Evolutionary conservation across 768 basidiomycete genomes (phyloP).

Genomic region (Phylloporus rhodoxanthus): DNA sequence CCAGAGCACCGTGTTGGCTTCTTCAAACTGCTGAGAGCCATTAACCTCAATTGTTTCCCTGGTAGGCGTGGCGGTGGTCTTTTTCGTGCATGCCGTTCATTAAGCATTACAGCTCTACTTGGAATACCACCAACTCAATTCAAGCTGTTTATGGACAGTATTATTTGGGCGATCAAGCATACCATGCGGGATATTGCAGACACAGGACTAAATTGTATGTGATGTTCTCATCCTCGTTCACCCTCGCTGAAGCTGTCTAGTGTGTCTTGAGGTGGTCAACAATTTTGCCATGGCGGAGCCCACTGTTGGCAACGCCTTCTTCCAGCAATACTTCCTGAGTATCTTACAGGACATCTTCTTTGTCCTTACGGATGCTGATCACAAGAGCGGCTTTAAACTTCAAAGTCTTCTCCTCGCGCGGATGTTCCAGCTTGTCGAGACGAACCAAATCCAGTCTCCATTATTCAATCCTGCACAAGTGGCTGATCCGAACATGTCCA

Average conservation of each 20-base stretch:
- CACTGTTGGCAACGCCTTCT: constrained; percentile 83
- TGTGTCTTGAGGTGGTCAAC: constrained; percentile 90
- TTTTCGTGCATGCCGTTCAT: neutral
- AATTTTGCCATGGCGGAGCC: constrained; percentile 85
- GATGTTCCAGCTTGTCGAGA: constrained; percentile 89
- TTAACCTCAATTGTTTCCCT: constrained; percentile 93
- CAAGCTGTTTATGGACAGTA: constrained; percentile 96
- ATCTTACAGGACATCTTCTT: constrained; percentile 96
- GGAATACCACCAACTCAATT: constrained; percentile 87
- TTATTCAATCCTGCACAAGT: constrained; percentile 76
- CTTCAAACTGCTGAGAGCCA: constrained; percentile 90
- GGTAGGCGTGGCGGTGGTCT: constrained; percentile 44
- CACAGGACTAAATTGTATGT: constrained; percentile 69
- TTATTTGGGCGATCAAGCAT: constrained; percentile 99
- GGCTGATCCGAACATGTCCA: constrained; percentile 65
- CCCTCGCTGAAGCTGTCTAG: constrained; percentile 34
- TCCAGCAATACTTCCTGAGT: constrained; percentile 92
- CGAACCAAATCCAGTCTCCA: constrained; percentile 71
- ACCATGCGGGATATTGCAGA: constrained; percentile 98
- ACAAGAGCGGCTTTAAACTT: constrained; percentile 97
- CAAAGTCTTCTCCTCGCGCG: constrained; percentile 89
- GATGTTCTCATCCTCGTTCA: neutral
- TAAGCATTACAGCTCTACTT: constrained; percentile 51
- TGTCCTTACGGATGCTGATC: constrained; percentile 94
- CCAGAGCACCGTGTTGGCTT: constrained; percentile 97